Base-by-base conservation (phyloP, 2,329 filamentous ascomycete genomes). In the Neonectria ditissima region DNA sequence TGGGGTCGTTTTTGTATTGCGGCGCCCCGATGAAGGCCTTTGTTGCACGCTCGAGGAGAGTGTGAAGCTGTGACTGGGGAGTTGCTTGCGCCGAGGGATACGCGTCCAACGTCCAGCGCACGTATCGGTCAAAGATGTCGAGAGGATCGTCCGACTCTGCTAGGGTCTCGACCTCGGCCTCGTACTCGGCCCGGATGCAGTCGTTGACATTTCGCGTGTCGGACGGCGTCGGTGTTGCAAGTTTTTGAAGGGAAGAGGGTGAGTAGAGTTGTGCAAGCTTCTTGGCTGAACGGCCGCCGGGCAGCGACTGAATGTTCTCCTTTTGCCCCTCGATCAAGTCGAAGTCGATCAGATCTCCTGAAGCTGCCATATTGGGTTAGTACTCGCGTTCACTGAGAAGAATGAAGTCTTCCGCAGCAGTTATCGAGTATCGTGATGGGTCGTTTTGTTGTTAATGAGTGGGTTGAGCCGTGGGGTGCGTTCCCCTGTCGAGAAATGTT, bases 271-370 rank as follows among this genome's bases (percentile, higher is more conserved):
- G 88, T 30, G 91, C 94, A 55, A 99, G 90, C 57, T 96, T 94
- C 81, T 90, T 92, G 48, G 95, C 96, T 43, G 95, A 98, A 69
- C 96, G 84, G 22, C 87, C 96, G 66, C 93, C 92, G 16, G 95
- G 94, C 13, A 99, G 86, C 22, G 94, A 90, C 79, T 97, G 94
- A 60, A 99, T 97, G 80, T 99, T 99, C 82, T 99, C 96, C 81
- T 99, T 99, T 74, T 97, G 94, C 50, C 88, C 89, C 81, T 99
- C 96, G 80, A 99, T 97, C 67, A 97, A 87, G 73, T 97, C 92
- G 82, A 99, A 98, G 81, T 89, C 82, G 76, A 91, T 88, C 41
- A 88, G 79, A 70, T 90, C 87, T 64, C 80, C 79, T 65, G 81
- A 78, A 39, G 72, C 70, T 67, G 82, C 81, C 81, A 89, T 88